These are phyloP conservation scores for Mytilinidion resinicola DNA, from an alignment of 495 filamentous ascomycete species.

Conservation along the genomic window DNA sequence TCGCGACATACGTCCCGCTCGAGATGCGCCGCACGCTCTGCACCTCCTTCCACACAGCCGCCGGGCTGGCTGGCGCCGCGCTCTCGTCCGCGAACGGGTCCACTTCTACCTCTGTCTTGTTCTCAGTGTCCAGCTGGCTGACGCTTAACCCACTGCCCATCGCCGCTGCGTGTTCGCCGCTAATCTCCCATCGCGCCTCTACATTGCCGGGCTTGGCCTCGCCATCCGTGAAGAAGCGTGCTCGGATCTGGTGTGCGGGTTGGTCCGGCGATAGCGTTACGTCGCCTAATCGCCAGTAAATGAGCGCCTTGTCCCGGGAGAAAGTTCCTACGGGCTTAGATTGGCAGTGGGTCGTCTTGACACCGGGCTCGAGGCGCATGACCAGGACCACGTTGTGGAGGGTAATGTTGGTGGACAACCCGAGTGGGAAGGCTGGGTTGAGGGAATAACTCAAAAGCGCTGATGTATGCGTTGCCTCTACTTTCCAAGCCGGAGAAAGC, in stretches of 20 bases:
- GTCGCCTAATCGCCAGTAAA: constrained; percentile 87
- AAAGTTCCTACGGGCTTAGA: constrained; percentile 73
- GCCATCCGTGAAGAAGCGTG: constrained; percentile 69
- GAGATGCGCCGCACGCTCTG: constrained; percentile 64
- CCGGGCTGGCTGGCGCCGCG: constrained; percentile 36
- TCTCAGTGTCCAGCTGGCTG: constrained; percentile 47
- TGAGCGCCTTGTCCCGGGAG: constrained; percentile 76
- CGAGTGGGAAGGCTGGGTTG: constrained; percentile 61
- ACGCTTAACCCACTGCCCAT: constrained; percentile 53
- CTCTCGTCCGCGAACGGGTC: constrained; percentile 58
- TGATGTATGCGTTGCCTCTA: constrained; percentile 73
- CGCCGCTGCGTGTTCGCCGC: constrained; percentile 43
- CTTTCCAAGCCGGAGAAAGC: constrained; percentile 74
- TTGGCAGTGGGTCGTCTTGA: constrained; percentile 53
- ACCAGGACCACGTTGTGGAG: constrained; percentile 78
- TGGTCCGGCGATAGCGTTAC: constrained; percentile 52
- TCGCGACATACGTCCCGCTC: constrained; percentile 46
- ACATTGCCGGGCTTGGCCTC: constrained; percentile 69
- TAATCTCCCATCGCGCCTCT: constrained; percentile 77
- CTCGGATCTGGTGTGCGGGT: constrained; percentile 62
- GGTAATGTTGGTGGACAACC: constrained; percentile 45
- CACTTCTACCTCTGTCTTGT: constrained; percentile 37
- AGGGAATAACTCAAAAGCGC: constrained; percentile 78
- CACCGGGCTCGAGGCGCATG: constrained; percentile 64
- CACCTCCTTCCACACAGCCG: constrained; percentile 64